phyloP scores from a whole-genome alignment of 192 early-diverging fungal genomes.

The Jimgerdemannia flammicorona region DNA sequence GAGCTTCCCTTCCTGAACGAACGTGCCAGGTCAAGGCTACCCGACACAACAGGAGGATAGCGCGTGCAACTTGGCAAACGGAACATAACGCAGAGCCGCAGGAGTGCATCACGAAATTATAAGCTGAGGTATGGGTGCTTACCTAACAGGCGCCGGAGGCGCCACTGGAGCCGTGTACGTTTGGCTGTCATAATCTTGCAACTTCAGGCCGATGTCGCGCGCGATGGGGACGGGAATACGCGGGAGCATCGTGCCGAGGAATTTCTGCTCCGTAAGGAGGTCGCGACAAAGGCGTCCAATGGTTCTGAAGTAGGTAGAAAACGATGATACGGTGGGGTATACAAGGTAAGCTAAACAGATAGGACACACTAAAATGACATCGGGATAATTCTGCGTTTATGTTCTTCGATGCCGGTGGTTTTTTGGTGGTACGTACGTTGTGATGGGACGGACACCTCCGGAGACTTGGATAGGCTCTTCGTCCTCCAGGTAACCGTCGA shows the following conservation, averaged over 20 bases:
- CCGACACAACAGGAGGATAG: too few relatives aligned
- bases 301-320: constrained; percentile 42
- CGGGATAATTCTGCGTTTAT: background rate
- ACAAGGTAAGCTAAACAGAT: background rate
- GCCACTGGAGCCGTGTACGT: background rate
- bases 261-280: constrained; percentile 74
- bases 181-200: constrained; percentile 45
- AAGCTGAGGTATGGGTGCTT: background rate
- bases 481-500: constrained; percentile 73
- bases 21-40: too few relatives aligned
- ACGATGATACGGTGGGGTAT: background rate
- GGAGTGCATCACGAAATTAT: too few relatives aligned
- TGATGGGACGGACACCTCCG: constrained; percentile 49
- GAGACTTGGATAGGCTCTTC: constrained; percentile 67
- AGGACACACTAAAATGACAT: too few relatives aligned
- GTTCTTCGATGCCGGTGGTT: background rate
- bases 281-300: constrained; percentile 67
- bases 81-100: too few relatives aligned
- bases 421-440: constrained; percentile 41
- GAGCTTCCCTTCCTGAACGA: too few relatives aligned
- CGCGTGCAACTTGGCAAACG: too few relatives aligned
- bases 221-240: constrained; percentile 82
- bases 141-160: background rate
- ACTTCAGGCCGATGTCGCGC: constrained; percentile 63
- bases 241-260: constrained; percentile 74